These are phyloP conservation scores for Lathyrus sativus DNA, from an alignment of 306 rosid species.

Conservation along the genomic window DNA sequence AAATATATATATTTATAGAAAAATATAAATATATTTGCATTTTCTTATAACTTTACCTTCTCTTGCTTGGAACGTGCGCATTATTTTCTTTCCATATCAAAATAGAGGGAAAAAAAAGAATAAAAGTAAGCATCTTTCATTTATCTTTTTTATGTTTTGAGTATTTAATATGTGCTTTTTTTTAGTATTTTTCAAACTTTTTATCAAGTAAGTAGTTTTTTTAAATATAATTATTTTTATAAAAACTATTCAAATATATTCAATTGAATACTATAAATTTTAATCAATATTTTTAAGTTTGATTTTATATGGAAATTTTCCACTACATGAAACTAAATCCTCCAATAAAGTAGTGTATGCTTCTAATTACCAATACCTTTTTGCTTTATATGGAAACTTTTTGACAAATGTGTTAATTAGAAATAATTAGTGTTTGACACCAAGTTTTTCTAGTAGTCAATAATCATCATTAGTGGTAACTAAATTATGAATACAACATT, in stretches of 20 bases:
- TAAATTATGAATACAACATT: conserved; percentile 4
- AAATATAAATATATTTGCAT: no score
- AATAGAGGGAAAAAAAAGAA: not conserved
- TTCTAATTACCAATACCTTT: conserved; percentile 21
- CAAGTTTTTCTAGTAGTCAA: not conserved
- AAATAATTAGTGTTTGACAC: conserved; percentile 36
- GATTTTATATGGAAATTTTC: no score
- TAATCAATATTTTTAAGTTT: not conserved
- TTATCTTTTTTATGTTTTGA: not conserved
- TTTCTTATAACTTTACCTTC: no score
- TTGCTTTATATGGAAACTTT: conserved; percentile 37
- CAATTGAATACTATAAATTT: not conserved
- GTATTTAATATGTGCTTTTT: not conserved
- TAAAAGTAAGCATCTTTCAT: not conserved
- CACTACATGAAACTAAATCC: not conserved
- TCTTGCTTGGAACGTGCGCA: no score
- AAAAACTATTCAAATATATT: not conserved
- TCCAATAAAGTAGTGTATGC: not conserved
- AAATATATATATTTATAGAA: no score
- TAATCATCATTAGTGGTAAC: conserved; percentile 36
- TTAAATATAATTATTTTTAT: not conserved
- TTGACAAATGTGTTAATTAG: conserved; percentile 33
- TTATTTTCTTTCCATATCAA: no score
- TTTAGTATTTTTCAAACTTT: not conserved
- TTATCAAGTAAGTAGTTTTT: not conserved